Evolutionary conservation across 2,329 filamentous ascomycete genomes (phyloP).

Genomic region (Stemphylium beticola): DNA sequence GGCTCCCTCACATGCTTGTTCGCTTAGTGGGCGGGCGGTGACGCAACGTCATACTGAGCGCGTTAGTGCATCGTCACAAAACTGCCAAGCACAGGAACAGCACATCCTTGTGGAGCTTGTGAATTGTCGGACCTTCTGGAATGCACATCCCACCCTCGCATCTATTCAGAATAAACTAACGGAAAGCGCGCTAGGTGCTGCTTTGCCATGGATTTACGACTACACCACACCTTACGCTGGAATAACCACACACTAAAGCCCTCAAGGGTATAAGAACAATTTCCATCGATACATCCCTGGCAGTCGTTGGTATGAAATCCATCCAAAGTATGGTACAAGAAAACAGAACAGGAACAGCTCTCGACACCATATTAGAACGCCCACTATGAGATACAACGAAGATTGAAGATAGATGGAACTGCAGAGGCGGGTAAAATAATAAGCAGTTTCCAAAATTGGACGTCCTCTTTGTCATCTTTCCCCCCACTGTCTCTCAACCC

Average conservation of each 20-base stretch:
- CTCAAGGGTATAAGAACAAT: slow-evolving; percentile 37
- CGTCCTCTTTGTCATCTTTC: background rate
- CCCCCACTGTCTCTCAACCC: no score
- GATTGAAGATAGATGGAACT: slow-evolving; percentile 5
- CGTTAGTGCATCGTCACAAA: slow-evolving; percentile 11
- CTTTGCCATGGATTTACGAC: slow-evolving; percentile 7
- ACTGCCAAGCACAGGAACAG: slow-evolving; percentile 28
- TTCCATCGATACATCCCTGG: slow-evolving; percentile 20
- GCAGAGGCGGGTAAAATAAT: background rate
- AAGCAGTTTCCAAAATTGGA: background rate
- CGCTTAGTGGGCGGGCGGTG: slow-evolving; percentile 22
- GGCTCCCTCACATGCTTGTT: slow-evolving; percentile 35
- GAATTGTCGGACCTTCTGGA: slow-evolving; percentile 3
- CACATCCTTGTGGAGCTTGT: slow-evolving; percentile 13
- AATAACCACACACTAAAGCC: slow-evolving; percentile 13
- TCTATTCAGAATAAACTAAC: background rate
- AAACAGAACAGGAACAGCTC: slow-evolving; percentile 3
- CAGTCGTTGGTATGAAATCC: slow-evolving; percentile 14
- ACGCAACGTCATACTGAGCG: slow-evolving; percentile 27
- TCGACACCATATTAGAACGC: slow-evolving; percentile 4
- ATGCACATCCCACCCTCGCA: background rate
- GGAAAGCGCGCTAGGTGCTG: background rate
- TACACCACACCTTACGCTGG: slow-evolving; percentile 8
- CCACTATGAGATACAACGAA: slow-evolving; percentile 9
- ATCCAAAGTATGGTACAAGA: slow-evolving; percentile 24